A percentile compares a stretch with the other conserved stretches of the same genome.
These are phyloP conservation scores for Schizosaccharomyces japonicus DNA, from an alignment of 805 yeast species.

Conservation along the genomic window DNA sequence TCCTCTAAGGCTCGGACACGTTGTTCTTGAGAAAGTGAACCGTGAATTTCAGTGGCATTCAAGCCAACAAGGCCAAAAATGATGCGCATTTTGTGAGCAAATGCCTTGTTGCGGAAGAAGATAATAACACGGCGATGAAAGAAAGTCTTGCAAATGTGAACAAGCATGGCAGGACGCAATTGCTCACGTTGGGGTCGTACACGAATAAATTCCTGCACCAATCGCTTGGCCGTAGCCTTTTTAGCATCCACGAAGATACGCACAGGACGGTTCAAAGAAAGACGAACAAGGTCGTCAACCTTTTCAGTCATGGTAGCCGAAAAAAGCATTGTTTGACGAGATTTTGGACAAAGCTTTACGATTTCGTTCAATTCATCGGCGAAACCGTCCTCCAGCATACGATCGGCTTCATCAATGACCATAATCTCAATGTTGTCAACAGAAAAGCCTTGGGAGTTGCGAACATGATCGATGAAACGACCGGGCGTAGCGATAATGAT, in stretches of 20 bases:
- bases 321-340: constrained; percentile 78
- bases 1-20: constrained; percentile 64
- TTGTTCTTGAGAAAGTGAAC: constrained; percentile 80
- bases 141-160: constrained; percentile 41
- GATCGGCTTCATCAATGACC: constrained; percentile 92
- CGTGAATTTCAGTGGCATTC: constrained; percentile 64
- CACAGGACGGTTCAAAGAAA: constrained; percentile 75
- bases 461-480: constrained; percentile 85
- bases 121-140: constrained; percentile 63
- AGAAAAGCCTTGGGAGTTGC: constrained; percentile 80
- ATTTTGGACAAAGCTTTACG: constrained; percentile 60
- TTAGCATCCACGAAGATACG: constrained; percentile 93
- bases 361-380: constrained; percentile 85
- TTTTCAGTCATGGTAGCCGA: constrained; percentile 96
- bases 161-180: constrained; percentile 61
- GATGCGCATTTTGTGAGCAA: constrained; percentile 68
- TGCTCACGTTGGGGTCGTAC: constrained; percentile 64
- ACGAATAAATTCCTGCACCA: constrained; percentile 83
- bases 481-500: constrained; percentile 96
- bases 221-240: constrained; percentile 73
- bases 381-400: constrained; percentile 98
- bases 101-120: constrained; percentile 75
- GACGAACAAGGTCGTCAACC: constrained; percentile 65
- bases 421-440: constrained; percentile 80
- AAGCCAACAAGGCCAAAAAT: constrained; percentile 66